Evolutionary conservation across 176 grass and related monocot species (phyloP).

Genomic region (Carex cristatella): DNA sequence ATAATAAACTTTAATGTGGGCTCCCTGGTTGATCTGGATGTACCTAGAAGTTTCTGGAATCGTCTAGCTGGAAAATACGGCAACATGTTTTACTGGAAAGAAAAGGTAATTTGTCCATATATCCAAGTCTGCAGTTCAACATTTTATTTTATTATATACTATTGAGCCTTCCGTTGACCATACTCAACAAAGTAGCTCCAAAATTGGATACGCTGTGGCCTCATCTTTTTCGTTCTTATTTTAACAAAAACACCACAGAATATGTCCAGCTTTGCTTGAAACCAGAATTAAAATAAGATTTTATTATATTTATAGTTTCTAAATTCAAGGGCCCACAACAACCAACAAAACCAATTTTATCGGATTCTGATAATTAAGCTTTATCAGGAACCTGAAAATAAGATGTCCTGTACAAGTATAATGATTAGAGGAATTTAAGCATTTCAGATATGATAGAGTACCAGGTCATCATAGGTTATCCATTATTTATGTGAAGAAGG

Average conservation of each 20-base stretch:
- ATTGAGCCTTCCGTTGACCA: background rate
- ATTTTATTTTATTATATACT: background rate
- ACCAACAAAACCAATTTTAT: background rate
- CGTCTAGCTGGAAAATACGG: conserved; percentile 79
- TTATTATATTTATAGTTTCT: background rate
- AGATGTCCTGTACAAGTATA: background rate
- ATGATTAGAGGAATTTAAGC: background rate
- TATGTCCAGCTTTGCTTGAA: background rate
- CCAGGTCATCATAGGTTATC: background rate
- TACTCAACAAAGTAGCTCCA: background rate
- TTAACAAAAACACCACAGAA: background rate
- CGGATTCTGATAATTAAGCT: background rate
- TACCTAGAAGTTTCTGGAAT: conserved; percentile 88
- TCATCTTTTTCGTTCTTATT: background rate
- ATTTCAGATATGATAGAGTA: background rate
- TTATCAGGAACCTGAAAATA: background rate
- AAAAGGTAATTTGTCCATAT: conserved; percentile 48
- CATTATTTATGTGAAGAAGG: background rate
- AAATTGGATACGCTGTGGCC: background rate
- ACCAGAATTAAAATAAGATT: background rate
- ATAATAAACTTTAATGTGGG: conserved; percentile 94
- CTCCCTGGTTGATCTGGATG: conserved; percentile 71
- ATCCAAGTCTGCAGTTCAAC: background rate
- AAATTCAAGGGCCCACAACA: background rate
- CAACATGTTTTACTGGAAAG: conserved; percentile 99